These are phyloP conservation scores for Daldinia bambusicola DNA, from an alignment of 495 filamentous ascomycete species.

Conservation along the genomic window DNA sequence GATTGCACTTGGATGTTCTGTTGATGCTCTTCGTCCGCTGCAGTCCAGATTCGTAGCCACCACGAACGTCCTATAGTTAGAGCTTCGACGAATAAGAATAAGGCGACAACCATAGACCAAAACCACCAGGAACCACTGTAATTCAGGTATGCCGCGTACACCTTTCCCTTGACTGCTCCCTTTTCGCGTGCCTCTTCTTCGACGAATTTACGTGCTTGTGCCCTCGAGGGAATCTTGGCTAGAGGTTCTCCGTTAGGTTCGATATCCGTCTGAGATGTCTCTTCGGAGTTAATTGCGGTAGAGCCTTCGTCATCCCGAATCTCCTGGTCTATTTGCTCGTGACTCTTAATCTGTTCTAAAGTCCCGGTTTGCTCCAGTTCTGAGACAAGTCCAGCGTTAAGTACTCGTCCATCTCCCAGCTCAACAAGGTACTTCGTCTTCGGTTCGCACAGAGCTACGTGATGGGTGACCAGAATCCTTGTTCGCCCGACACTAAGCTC, in stretches of 20 bases:
- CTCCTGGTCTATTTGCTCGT: conserved; percentile 59
- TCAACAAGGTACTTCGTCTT: conserved; percentile 76
- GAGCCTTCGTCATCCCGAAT: conserved; percentile 56
- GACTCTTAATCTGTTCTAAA: conserved; percentile 68
- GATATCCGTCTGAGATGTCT: conserved; percentile 41
- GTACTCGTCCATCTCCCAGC: conserved; percentile 72
- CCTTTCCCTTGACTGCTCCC: conserved; percentile 68
- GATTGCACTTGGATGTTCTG: conserved; percentile 35
- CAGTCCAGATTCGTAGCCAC: conserved; percentile 79
- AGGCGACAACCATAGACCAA: conserved; percentile 66
- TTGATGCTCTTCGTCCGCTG: conserved; percentile 50
- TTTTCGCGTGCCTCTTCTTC: conserved; percentile 76
- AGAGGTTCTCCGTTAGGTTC: conserved; percentile 51
- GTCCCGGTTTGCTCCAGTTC: conserved; percentile 66
- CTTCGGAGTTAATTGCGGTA: conserved; percentile 61
- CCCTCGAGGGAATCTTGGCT: conserved; percentile 56
- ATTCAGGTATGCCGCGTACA: conserved; percentile 73
- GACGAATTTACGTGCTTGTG: conserved; percentile 69
- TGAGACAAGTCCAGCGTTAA: conserved; percentile 68
- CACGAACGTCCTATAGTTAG: conserved; percentile 63
- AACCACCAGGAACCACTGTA: conserved; percentile 72
- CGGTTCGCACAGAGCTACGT: conserved; percentile 75
- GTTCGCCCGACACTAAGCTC: conserved; percentile 75
- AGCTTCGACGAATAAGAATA: conserved; percentile 63
- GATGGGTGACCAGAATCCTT: conserved; percentile 83